Percentiles rank a stretch among this genome's conserved stretches.
These are phyloP conservation scores for Phaeosphaeriaceae sp. DNA, from an alignment of 2,329 filamentous ascomycete genomes.

Conservation along the genomic window DNA sequence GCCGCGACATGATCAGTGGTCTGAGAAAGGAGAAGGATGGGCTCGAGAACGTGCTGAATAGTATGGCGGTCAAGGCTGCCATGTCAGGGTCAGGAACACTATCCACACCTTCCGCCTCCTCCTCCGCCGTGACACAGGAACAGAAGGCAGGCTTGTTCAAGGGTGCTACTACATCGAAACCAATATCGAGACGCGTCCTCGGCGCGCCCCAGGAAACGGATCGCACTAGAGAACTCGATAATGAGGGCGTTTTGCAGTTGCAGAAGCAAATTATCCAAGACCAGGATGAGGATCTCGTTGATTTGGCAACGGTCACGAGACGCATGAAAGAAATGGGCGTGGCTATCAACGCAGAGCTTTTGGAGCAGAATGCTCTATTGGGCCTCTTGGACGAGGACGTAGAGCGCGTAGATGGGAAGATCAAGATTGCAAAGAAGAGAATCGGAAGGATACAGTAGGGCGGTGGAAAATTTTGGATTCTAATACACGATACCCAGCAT, in stretches of 20 bases:
- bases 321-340: conserved; percentile 80
- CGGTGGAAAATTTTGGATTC: neutral
- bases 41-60: conserved; percentile 74
- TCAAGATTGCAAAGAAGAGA: conserved; percentile 75
- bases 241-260: conserved; percentile 73
- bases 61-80: conserved; percentile 60
- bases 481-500: conserved; percentile 1
- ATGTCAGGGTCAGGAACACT: conserved; percentile 45
- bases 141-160: conserved; percentile 48
- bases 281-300: conserved; percentile 75
- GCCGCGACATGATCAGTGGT: conserved; percentile 72
- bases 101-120: conserved; percentile 35
- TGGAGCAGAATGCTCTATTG: conserved; percentile 75
- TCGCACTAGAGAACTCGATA: conserved; percentile 77
- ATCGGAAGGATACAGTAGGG: conserved; percentile 65
- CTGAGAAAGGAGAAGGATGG: conserved; percentile 77
- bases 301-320: conserved; percentile 71
- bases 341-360: conserved; percentile 75
- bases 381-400: conserved; percentile 70
- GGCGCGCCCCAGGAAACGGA: conserved; percentile 79
- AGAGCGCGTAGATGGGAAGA: conserved; percentile 70
- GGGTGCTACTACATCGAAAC: conserved; percentile 20
- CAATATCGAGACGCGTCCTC: conserved; percentile 67
- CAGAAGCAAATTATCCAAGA: conserved; percentile 76
- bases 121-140: conserved; percentile 41